Evolutionary conservation across 2,329 filamentous ascomycete genomes (phyloP).

Genomic region (Fusarium longipes): DNA sequence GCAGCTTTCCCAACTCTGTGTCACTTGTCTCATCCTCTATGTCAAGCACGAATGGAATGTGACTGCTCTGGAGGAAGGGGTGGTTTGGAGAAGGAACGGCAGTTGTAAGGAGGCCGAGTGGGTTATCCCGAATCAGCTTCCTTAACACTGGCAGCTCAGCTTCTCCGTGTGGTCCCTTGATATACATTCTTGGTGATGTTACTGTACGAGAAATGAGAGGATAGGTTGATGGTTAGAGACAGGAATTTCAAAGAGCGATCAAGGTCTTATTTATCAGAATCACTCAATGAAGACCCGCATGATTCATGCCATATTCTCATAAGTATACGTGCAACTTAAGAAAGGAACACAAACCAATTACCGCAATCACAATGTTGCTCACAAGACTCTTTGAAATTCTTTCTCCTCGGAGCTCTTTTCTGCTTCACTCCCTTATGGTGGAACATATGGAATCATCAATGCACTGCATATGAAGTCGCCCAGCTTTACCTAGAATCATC

Average conservation of each 20-base stretch:
- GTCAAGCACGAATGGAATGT: slow-evolving; percentile 71
- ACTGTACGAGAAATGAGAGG: accelerated
- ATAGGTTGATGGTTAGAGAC: not conserved
- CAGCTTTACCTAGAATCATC: slow-evolving; percentile 19
- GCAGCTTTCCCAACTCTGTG: slow-evolving; percentile 58
- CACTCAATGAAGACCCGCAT: not conserved
- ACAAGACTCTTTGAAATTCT: not conserved
- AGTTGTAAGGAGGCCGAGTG: slow-evolving; percentile 72
- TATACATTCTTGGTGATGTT: slow-evolving; percentile 63
- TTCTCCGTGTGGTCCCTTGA: slow-evolving; percentile 66
- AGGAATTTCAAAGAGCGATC: not conserved
- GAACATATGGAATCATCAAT: slow-evolving; percentile 27
- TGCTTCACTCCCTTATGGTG: not conserved
- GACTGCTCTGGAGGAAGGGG: slow-evolving; percentile 67
- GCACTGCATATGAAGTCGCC: slow-evolving; percentile 5
- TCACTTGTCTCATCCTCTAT: slow-evolving; percentile 55
- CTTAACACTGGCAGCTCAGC: slow-evolving; percentile 60
- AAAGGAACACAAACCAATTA: slow-evolving; percentile 4
- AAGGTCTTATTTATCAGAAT: not conserved
- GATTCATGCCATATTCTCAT: not conserved
- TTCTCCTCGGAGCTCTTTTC: slow-evolving; percentile 11
- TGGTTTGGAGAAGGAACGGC: slow-evolving; percentile 63
- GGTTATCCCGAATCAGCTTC: slow-evolving; percentile 67
- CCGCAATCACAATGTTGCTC: not conserved
- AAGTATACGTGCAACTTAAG: not conserved